Base-by-base conservation (phyloP, 2,329 filamentous ascomycete species). In the Aureobasidium melanogenum region DNA sequence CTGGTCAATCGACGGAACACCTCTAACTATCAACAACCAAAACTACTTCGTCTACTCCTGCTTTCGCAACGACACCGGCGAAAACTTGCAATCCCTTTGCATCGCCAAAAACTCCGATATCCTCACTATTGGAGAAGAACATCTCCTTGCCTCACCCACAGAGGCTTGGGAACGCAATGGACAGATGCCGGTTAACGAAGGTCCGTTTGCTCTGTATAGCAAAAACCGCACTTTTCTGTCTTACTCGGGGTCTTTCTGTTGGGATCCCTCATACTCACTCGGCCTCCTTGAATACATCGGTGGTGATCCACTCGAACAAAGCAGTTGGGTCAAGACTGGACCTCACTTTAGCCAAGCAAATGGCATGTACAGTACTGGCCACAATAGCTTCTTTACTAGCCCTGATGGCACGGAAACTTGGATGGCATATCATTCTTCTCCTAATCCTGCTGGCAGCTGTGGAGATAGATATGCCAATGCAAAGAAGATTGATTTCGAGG, bases 301-400 rank as follows among this genome's bases (percentile, higher is more conserved):
- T 10, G 70, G 77, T 0, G 77, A 83, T 63, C 82, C 82, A 0
- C 68, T 75, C 12, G 65, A 70, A n/a, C 65, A 70, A 0, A 68
- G 67, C 0, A 79, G 76, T 14, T 85, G 82, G 83, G 74, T 69
- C 3, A 84, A 84, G 73, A 76, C 72, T 2, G 80, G 80, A 0
- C 81, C 79, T 8, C 73, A 81, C 2, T 77, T 84, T 38, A 77
- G 74, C 22, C 78, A 75, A 43, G 81, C 77, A 2, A 83, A 84
- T 63, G 81, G 81, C 3, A 82, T 83, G 67, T 84, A 80, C 54
- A 81, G 82, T 15, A 80, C 81, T 0, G 82, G 81, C 0, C 81
- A 84, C 63, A 84, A 84, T 65, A 80, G 79, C 2, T 84, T 85
- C 75, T 84, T 85, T 71, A 72, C 70, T 28, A 83, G 80, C 63